phyloP scores from a whole-genome alignment of 106 monocot genomes.

The Narthecium ossifragum region DNA sequence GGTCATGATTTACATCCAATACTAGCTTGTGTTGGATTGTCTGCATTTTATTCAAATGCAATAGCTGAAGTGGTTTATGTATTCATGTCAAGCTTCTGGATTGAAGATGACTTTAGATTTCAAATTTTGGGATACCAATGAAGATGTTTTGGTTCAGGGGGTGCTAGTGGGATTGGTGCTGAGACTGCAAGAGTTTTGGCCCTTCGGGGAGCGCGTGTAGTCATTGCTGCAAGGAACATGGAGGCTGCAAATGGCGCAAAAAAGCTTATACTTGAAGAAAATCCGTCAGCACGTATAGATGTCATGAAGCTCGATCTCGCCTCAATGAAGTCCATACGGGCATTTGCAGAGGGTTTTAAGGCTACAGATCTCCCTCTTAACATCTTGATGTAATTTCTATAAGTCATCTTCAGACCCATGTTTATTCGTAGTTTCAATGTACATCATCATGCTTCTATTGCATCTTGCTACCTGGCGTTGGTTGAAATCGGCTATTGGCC shows the following conservation, averaged over 20 bases:
- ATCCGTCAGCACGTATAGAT: constrained; percentile 45
- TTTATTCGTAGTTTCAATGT: no score
- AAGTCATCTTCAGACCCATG: no score
- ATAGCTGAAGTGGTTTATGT: background rate
- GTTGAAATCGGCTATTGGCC: no score
- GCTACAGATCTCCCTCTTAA: constrained; percentile 64
- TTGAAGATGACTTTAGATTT: no score
- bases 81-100: background rate
- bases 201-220: constrained; percentile 62
- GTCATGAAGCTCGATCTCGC: constrained; percentile 70
- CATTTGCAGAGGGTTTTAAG: constrained; percentile 45
- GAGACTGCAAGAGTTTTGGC: constrained; percentile 87
- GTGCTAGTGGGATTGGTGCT: constrained; percentile 83
- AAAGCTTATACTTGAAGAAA: constrained; percentile 28
- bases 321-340: constrained; percentile 71
- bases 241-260: constrained; percentile 47
- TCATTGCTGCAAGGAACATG: constrained; percentile 78
- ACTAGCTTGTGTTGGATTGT: background rate
- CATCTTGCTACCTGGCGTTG: no score
- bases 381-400: constrained; percentile 54
- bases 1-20: no score
- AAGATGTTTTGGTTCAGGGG: constrained; percentile 44
- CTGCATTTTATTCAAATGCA: background rate
- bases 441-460: no score
- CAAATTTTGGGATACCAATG: no score